Evolutionary conservation across 768 basidiomycete species (phyloP).

Genomic region (Mycena leptocephala): DNA sequence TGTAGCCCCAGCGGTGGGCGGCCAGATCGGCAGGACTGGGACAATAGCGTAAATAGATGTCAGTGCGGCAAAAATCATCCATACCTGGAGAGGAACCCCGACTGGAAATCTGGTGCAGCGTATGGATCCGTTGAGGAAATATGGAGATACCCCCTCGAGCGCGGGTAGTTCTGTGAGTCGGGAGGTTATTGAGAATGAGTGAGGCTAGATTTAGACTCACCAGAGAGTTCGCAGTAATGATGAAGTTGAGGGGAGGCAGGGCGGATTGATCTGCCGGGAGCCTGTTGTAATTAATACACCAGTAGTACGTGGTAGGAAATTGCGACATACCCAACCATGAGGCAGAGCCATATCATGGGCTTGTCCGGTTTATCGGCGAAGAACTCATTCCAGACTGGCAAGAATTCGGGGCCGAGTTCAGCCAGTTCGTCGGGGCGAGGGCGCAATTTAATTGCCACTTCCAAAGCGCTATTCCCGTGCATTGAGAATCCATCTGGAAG

Average conservation of each 20-base stretch:
- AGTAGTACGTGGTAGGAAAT: not conserved
- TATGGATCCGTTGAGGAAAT: conserved; percentile 48
- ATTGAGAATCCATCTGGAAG: not conserved
- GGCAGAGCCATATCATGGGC: conserved; percentile 52
- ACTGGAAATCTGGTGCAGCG: conserved; percentile 51
- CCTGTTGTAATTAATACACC: not conserved
- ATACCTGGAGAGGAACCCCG: conserved; percentile 48
- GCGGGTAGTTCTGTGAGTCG: conserved; percentile 49
- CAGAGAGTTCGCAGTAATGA: conserved; percentile 39
- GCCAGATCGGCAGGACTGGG: conserved; percentile 42
- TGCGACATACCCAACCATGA: conserved; percentile 46
- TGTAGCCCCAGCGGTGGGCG: conserved; percentile 55
- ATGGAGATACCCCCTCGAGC: conserved; percentile 53
- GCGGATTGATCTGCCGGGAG: conserved; percentile 25
- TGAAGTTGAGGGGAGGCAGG: conserved; percentile 39
- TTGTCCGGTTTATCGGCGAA: conserved; percentile 59
- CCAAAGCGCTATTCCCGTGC: conserved; percentile 47
- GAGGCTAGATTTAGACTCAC: conserved; percentile 25
- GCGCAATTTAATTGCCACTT: conserved; percentile 59
- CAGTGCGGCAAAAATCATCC: not conserved
- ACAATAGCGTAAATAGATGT: not conserved
- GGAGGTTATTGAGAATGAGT: not conserved
- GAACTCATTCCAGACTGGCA: conserved; percentile 47
- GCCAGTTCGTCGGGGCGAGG: conserved; percentile 53
- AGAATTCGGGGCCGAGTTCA: conserved; percentile 55